Conservation (phyloP, 306 rosid species). For the Leucaena leucocephala region DNA sequence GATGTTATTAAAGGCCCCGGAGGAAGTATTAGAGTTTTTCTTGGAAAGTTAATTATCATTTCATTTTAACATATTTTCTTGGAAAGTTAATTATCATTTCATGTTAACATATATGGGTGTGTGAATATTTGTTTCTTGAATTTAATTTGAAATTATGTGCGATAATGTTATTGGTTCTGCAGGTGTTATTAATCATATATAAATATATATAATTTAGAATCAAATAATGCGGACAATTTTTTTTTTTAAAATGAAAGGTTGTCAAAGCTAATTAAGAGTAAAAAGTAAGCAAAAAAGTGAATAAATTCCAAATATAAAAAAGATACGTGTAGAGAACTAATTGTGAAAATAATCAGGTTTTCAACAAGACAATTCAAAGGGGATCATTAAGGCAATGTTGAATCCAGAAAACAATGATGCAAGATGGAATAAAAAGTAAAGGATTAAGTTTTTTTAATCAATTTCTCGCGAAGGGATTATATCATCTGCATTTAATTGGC, state of each 20-base stretch:
- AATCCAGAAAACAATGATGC: conserved; percentile 25
- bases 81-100: no score
- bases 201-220: neutral
- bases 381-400: conserved; percentile 27
- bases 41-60: neutral
- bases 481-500: neutral
- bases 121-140: neutral
- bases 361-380: conserved; percentile 10
- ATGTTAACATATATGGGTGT: no score
- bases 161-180: neutral
- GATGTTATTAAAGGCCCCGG: no score
- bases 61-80: no score
- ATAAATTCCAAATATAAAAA: neutral
- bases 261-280: neutral
- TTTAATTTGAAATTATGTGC: neutral
- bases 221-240: neutral
- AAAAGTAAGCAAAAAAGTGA: neutral
- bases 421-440: conserved; percentile 26
- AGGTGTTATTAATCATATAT: neutral
- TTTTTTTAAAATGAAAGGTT: neutral
- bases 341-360: neutral
- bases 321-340: conserved; percentile 16
- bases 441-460: neutral
- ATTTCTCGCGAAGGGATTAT: neutral
- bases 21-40: neutral